These are phyloP conservation scores for Pontederia crassipes DNA, from an alignment of 176 grass and related monocot species.

Conservation along the genomic window DNA sequence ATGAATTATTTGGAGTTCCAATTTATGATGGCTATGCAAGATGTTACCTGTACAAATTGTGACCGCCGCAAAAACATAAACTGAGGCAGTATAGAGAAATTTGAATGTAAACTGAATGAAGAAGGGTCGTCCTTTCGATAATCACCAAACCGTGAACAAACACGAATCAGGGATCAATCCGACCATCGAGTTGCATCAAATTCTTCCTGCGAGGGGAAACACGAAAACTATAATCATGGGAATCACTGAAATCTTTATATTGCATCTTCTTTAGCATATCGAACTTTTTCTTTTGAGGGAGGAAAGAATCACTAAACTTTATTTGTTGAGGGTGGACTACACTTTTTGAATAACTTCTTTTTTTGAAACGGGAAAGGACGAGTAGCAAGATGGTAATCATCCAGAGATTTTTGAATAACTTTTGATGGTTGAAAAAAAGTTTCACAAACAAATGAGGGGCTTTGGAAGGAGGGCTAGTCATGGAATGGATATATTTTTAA, in stretches of 20 bases:
- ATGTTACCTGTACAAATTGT: conserved; percentile 87
- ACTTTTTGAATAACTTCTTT: too few species aligned
- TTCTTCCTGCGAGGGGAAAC: conserved; percentile 49
- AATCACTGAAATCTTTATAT: background rate
- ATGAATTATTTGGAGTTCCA: background rate
- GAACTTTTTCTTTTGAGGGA: background rate
- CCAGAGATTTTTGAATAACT: too few species aligned
- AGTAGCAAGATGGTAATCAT: background rate
- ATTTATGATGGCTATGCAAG: conserved; percentile 5
- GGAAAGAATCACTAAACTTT: too few species aligned
- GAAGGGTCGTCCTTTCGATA: conserved; percentile 87
- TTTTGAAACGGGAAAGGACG: background rate
- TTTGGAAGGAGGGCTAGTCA: background rate
- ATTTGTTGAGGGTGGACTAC: too few species aligned
- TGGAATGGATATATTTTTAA: background rate
- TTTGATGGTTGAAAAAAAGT: background rate
- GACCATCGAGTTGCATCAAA: conserved; percentile 95
- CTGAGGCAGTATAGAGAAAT: conserved; percentile 93
- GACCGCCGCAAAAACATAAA: conserved; percentile 97
- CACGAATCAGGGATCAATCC: conserved; percentile 82
- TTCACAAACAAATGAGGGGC: background rate
- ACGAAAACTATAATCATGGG: conserved; percentile 6
- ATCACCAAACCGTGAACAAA: conserved; percentile 94
- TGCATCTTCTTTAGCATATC: background rate
- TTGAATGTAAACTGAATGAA: conserved; percentile 84